These are phyloP conservation scores for Wickerhamiella pararugosa DNA, from an alignment of 1,139 yeast genomes.

Conservation along the genomic window DNA sequence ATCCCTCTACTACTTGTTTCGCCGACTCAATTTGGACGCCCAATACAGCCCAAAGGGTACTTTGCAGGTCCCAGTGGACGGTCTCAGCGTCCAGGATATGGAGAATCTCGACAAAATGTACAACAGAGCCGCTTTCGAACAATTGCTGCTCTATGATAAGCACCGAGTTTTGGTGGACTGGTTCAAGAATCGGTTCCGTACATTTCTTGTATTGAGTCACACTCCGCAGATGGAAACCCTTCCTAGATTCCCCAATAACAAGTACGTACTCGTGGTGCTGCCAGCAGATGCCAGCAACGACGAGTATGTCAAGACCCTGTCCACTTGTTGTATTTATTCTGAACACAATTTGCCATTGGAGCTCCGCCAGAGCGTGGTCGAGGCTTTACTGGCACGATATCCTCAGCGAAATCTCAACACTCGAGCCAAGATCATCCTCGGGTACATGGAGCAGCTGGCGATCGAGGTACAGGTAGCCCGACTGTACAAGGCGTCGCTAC, in stretches of 20 bases:
- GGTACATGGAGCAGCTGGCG: conserved; percentile 37
- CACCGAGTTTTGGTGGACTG: conserved; percentile 51
- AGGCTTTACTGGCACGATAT: conserved; percentile 20
- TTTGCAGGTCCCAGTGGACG: conserved; percentile 5
- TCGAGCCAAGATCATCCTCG: conserved; percentile 31
- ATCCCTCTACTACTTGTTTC: conserved; percentile 40
- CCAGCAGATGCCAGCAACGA: conserved; percentile 31
- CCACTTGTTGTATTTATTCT: conserved; percentile 34
- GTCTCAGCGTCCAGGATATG: conserved; percentile 17
- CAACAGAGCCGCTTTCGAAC: conserved; percentile 32
- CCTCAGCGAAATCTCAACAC: conserved; percentile 7
- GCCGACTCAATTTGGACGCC: conserved; percentile 33
- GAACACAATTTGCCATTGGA: conserved; percentile 35
- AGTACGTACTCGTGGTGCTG: conserved; percentile 33
- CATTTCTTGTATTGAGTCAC: conserved; percentile 39
- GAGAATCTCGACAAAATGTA: conserved; percentile 40
- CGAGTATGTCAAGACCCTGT: conserved; percentile 30
- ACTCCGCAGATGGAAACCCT: conserved; percentile 26
- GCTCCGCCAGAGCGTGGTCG: conserved; percentile 26
- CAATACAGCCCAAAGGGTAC: not conserved
- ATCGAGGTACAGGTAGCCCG: conserved; percentile 49
- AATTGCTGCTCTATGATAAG: conserved; percentile 34
- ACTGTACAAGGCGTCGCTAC: conserved; percentile 27
- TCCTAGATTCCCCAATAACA: conserved; percentile 18
- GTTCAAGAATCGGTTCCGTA: conserved; percentile 47